These are phyloP conservation scores for Handroanthus guayacan DNA, from an alignment of 257 asterid species.

Conservation along the genomic window DNA sequence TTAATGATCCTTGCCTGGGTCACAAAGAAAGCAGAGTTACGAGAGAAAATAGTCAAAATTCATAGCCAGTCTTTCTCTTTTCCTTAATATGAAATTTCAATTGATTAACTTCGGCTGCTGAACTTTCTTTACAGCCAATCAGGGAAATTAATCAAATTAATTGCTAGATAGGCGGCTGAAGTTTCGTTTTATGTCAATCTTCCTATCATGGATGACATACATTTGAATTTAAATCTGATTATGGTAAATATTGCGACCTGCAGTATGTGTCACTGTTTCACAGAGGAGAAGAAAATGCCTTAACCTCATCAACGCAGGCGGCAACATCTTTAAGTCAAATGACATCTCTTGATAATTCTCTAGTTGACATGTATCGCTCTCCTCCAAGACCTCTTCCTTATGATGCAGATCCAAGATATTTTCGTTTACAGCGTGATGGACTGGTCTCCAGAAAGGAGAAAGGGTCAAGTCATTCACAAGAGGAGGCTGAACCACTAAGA, in stretches of 20 bases:
- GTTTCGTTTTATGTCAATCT: conserved; percentile 2
- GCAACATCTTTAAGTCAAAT: conserved; percentile 63
- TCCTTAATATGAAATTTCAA: neutral
- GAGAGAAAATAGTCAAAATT: neutral
- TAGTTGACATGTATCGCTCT: conserved; percentile 80
- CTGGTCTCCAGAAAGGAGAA: conserved; percentile 82
- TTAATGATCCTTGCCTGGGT: neutral
- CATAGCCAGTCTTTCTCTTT: conserved; percentile 10
- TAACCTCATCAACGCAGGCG: conserved; percentile 63
- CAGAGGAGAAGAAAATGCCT: conserved; percentile 67
- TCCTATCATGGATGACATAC: conserved; percentile 2
- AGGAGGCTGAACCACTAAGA: conserved; percentile 82
- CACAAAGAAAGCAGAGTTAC: neutral
- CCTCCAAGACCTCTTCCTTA: conserved; percentile 98
- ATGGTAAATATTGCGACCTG: conserved; percentile 38
- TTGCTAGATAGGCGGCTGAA: neutral
- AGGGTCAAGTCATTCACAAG: conserved; percentile 77
- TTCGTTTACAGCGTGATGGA: conserved; percentile 74
- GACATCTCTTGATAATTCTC: conserved; percentile 70
- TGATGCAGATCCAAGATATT: conserved; percentile 78
- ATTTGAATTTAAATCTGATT: conserved; percentile 26
- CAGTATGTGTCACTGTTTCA: conserved; percentile 81
- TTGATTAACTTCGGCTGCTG: neutral
- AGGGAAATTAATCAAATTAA: neutral
- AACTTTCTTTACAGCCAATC: neutral